phyloP scores from a whole-genome alignment of 352 stramenopile species.

The Pythium myriotylum region DNA sequence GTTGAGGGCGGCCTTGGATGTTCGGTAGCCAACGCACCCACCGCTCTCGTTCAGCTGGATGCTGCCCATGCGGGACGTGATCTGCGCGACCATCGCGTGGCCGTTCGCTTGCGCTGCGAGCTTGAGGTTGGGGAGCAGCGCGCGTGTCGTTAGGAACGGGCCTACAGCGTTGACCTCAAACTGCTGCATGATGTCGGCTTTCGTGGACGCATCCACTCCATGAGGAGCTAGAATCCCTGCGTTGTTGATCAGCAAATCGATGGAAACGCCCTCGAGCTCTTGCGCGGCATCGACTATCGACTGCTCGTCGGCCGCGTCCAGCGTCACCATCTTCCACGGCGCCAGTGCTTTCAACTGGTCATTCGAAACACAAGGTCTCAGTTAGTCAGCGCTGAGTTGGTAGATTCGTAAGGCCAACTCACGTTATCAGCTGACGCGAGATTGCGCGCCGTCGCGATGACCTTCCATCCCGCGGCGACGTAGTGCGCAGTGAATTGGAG shows the following conservation, averaged over 20 bases:
- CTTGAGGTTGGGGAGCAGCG: constrained; percentile 19
- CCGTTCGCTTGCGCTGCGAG: constrained; percentile 8
- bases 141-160: constrained; percentile 33
- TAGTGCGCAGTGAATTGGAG: constrained; percentile 35
- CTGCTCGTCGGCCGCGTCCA: constrained; percentile 27
- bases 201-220: constrained; percentile 19
- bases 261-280: constrained; percentile 18
- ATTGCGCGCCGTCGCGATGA: constrained; percentile 33
- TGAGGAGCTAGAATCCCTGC: constrained; percentile 30
- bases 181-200: constrained; percentile 28
- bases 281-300: constrained; percentile 24
- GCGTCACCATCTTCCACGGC: constrained; percentile 22
- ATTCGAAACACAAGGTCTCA: neutral
- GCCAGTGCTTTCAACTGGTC: constrained; percentile 8
- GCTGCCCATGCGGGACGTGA: constrained; percentile 18
- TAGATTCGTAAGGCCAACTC: neutral
- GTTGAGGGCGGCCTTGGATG: constrained; percentile 56
- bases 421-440: constrained; percentile 22
- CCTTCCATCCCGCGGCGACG: constrained; percentile 28
- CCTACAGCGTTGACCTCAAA: constrained; percentile 44
- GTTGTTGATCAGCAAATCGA: constrained; percentile 50
- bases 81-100: constrained; percentile 23
- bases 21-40: constrained; percentile 43
- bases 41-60: constrained; percentile 21
- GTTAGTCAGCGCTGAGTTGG: neutral